Evolutionary conservation across 2,329 filamentous ascomycete species (phyloP).

Genomic region (Ciborinia camelliae): DNA sequence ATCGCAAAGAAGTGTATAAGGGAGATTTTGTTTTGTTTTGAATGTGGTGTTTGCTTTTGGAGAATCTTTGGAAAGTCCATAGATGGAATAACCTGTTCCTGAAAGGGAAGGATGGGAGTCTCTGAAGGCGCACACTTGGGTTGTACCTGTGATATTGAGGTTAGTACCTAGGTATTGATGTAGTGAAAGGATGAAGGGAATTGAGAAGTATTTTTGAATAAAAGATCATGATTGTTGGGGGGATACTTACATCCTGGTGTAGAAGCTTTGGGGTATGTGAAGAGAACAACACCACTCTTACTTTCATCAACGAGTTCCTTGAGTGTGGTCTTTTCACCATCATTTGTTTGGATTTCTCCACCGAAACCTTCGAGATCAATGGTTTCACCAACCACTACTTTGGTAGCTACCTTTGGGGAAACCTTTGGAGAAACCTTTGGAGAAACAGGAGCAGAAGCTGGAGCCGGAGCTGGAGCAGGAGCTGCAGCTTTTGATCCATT

Average conservation of each 20-base stretch:
- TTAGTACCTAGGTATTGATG: conserved; percentile 13
- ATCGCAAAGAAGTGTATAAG: conserved; percentile 87
- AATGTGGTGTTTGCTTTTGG: conserved; percentile 92
- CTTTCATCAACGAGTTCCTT: conserved; percentile 79
- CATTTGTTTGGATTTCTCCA: conserved; percentile 78
- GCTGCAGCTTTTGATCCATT: conserved; percentile 40
- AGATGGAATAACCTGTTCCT: conserved; percentile 77
- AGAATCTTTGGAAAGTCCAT: conserved; percentile 82
- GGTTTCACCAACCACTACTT: conserved; percentile 51
- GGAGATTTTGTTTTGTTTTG: conserved; percentile 85
- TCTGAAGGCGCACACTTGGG: conserved; percentile 88
- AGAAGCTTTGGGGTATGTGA: conserved; percentile 93
- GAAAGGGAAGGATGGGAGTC: conserved; percentile 77
- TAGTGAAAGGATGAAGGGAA: background rate
- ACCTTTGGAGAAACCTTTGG: too few species aligned
- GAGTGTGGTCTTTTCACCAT: conserved; percentile 75
- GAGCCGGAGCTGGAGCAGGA: conserved; percentile 41
- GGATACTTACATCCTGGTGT: conserved; percentile 81
- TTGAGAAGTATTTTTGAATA: background rate
- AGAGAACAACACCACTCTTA: conserved; percentile 81
- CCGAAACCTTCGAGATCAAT: conserved; percentile 59
- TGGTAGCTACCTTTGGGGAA: conserved; percentile 29
- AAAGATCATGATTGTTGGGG: background rate
- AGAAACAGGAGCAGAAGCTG: conserved; percentile 34
- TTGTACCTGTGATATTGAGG: conserved; percentile 66